Conservation (phyloP, 1,284 basidiomycete species). For the Puccinia sorghi region DNA sequence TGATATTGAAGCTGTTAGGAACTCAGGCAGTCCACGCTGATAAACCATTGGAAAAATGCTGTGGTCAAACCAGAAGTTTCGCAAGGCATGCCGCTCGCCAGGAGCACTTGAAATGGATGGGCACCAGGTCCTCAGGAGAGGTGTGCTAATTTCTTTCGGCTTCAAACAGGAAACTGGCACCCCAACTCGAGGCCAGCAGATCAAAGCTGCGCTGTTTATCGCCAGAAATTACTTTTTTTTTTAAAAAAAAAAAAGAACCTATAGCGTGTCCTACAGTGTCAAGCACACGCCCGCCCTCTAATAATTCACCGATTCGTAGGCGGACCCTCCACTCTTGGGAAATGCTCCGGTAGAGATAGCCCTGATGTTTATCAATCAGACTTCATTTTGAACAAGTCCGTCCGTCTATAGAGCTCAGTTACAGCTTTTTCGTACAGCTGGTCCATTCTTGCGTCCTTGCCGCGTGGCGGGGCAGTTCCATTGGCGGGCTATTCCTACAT, state of each 20-base stretch:
- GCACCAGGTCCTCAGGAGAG: conserved; percentile 14
- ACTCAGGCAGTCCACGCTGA: conserved; percentile 17
- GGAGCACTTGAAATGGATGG: conserved; percentile 7
- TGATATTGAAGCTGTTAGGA: background rate
- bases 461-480: conserved; percentile 22
- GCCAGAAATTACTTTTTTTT: background rate
- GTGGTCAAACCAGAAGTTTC: conserved; percentile 25
- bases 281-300: conserved; percentile 13
- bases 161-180: conserved; percentile 23
- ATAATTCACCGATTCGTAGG: background rate
- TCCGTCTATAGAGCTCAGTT: conserved; percentile 7
- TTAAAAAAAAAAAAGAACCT: background rate
- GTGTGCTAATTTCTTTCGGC: conserved; percentile 20
- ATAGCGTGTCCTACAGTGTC: background rate
- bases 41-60: conserved; percentile 13
- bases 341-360: conserved; percentile 9
- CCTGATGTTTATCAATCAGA: conserved; percentile 29
- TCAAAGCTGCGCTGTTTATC: conserved; percentile 9
- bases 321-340: conserved; percentile 2
- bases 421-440: conserved; percentile 21
- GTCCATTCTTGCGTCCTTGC: conserved; percentile 19
- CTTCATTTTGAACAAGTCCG: conserved; percentile 24
- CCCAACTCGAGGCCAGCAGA: background rate
- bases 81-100: conserved; percentile 13
- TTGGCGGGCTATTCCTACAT: conserved; percentile 1